Base-by-base conservation (phyloP, 352 stramenopile genomes). In the Pseudoperonospora humuli region DNA sequence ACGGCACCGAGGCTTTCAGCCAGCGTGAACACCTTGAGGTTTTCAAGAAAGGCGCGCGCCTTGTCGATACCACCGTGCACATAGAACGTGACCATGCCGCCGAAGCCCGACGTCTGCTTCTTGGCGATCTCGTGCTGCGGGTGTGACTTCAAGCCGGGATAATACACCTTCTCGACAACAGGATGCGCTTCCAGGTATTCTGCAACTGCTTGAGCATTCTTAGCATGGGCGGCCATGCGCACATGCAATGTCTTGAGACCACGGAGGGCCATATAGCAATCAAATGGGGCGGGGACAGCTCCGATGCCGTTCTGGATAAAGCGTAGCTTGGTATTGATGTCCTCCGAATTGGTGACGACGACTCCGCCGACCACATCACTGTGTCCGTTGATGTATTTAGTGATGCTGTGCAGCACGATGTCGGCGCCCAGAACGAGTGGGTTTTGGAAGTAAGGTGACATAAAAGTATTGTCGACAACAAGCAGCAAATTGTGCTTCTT, bases 351-450 rank as follows among this genome's bases (percentile, higher is more conserved):
- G 56, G 79, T 91, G 47, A 96, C 70, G 23, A 97, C 82, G 14
- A 94, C 86, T 33, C 93, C 93, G 44, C 92, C 89, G 32, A 97
- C 85, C 6, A 93, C 89, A 46, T 96, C 91, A 54, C 93, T 96
- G 70, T 97, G 91, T 44, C 91, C 91, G 58, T 96, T 94, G 57
- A 97, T 97, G 73, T 96, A 98, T 77, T 98, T 98, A 64, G 93
- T 98, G 53, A 96, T 76, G 48, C 78, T 96, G 68, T 97, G 91
- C 40, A 97, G 76, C 24, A 94, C 88, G 17, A 98, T 71, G 61
- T 98, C 88, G 24, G 80, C 86, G 29, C 93, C 93, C 15, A 96
- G 72, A 38, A 85, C 75, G 13, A 98, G 69, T 8, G 93, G 93
- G 56, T 92, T 93, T 61, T 91, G 81, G 61, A 97, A 93, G 59